phyloP scores from a whole-genome alignment of 2,329 filamentous ascomycete species.

The Penicillium palitans region DNA sequence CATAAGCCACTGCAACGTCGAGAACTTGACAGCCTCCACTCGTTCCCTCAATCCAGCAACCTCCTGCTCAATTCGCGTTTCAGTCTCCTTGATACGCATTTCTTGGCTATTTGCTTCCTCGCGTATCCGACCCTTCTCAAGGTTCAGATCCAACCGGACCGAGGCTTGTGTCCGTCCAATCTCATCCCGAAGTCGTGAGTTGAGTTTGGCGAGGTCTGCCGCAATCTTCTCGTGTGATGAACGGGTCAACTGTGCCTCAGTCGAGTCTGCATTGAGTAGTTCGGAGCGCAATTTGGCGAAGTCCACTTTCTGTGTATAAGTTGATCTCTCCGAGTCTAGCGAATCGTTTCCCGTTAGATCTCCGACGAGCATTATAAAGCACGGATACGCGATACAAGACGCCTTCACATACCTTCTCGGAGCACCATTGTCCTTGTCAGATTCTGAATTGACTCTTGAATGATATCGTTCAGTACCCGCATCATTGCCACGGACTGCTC shows the following conservation, averaged over 20 bases:
- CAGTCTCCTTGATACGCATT: conserved; percentile 97
- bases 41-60: conserved; percentile 86
- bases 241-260: conserved; percentile 83
- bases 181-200: conserved; percentile 84
- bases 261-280: conserved; percentile 85
- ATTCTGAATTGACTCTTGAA: conserved; percentile 97
- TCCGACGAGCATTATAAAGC: background rate
- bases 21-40: conserved; percentile 96
- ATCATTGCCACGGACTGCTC: conserved; percentile 98
- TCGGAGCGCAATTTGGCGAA: conserved; percentile 96
- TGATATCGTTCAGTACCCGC: conserved; percentile 93
- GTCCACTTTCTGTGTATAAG: conserved; percentile 85
- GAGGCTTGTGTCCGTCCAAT: conserved; percentile 92
- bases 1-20: conserved; percentile 97
- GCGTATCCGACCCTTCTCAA: conserved; percentile 93
- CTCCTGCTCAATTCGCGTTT: conserved; percentile 98
- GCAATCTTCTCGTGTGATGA: conserved; percentile 88
- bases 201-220: conserved; percentile 93
- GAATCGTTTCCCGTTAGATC: background rate
- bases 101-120: conserved; percentile 97
- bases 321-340: conserved; percentile 52
- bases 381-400: background rate
- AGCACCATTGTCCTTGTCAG: conserved; percentile 97
- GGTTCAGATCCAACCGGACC: conserved; percentile 86
- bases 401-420: conserved; percentile 70